Conservation (phyloP, 2,329 filamentous ascomycete species). For the Pseudogymnoascus sp. region DNA sequence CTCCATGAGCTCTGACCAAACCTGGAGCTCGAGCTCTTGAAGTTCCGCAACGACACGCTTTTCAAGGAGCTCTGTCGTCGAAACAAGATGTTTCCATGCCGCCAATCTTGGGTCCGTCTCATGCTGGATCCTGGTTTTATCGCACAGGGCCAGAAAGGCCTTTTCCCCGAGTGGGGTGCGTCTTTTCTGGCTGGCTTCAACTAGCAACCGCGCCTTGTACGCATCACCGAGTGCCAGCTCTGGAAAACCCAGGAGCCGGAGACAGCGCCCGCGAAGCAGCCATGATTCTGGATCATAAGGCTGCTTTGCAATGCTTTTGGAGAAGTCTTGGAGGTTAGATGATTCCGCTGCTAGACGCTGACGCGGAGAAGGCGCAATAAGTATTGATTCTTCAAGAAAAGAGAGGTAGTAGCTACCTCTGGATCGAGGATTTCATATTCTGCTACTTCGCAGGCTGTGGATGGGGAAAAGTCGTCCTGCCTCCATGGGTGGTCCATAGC, state of each 20-base stretch:
- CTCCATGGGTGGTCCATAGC: constrained; percentile 21
- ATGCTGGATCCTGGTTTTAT: constrained; percentile 22
- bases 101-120: constrained; percentile 22
- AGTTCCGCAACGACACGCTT: constrained; percentile 18
- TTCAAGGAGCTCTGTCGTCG: constrained; percentile 19
- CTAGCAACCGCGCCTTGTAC: constrained; percentile 28
- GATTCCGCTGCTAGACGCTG: constrained; percentile 20
- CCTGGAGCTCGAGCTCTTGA: constrained; percentile 23
- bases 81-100: constrained; percentile 18
- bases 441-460: constrained; percentile 22
- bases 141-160: constrained; percentile 23
- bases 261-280: constrained; percentile 22
- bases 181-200: constrained; percentile 22
- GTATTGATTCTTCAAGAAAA: neutral
- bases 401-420: constrained; percentile 18
- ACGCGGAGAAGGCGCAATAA: constrained; percentile 14
- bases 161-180: constrained; percentile 21
- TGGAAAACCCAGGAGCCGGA: constrained; percentile 26
- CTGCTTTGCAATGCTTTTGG: constrained; percentile 16
- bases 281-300: constrained; percentile 26
- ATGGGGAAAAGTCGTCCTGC: constrained; percentile 17
- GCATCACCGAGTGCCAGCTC: constrained; percentile 28
- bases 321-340: constrained; percentile 18
- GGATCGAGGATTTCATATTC: constrained; percentile 17
- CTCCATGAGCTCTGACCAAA: constrained; percentile 25